Conservation (phyloP, 768 basidiomycete species). For the Strobilomyces confusus region DNA sequence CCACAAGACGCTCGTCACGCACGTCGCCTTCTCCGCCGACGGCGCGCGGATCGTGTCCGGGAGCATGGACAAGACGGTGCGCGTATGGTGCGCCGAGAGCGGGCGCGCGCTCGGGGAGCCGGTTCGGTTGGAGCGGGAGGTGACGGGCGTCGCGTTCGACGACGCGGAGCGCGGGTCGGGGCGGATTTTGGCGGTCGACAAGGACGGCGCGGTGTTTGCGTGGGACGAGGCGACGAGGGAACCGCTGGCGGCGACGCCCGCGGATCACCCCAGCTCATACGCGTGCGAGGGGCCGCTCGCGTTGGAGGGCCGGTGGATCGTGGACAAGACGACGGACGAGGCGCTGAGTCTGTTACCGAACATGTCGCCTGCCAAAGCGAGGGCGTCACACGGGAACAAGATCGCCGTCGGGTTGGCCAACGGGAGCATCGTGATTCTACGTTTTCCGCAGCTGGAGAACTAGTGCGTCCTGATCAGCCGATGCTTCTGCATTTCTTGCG, state of each 20-base stretch:
- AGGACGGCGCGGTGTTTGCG: conserved; percentile 21
- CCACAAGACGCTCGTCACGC: conserved; percentile 27
- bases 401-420: conserved; percentile 29
- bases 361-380: conserved; percentile 25
- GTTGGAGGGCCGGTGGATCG: conserved; percentile 24
- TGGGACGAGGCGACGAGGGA: conserved; percentile 24
- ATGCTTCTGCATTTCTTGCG: too few relatives aligned
- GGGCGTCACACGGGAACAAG: conserved; percentile 18
- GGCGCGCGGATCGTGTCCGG: conserved; percentile 29
- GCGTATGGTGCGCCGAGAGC: conserved; percentile 26
- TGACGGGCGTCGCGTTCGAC: conserved; percentile 23
- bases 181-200: conserved; percentile 25
- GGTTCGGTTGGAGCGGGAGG: conserved; percentile 18
- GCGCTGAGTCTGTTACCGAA: conserved; percentile 24
- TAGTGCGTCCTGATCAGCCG: not conserved
- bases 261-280: conserved; percentile 16
- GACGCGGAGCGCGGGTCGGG: not conserved
- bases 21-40: conserved; percentile 27
- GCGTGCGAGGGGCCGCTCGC: conserved; percentile 6
- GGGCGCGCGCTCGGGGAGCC: conserved; percentile 20
- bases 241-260: conserved; percentile 16
- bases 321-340: conserved; percentile 15
- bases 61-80: conserved; percentile 27
- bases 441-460: conserved; percentile 13
- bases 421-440: conserved; percentile 26